Base-by-base conservation (phyloP, 2,329 filamentous ascomycete genomes). In the Stemphylium lycopersici region DNA sequence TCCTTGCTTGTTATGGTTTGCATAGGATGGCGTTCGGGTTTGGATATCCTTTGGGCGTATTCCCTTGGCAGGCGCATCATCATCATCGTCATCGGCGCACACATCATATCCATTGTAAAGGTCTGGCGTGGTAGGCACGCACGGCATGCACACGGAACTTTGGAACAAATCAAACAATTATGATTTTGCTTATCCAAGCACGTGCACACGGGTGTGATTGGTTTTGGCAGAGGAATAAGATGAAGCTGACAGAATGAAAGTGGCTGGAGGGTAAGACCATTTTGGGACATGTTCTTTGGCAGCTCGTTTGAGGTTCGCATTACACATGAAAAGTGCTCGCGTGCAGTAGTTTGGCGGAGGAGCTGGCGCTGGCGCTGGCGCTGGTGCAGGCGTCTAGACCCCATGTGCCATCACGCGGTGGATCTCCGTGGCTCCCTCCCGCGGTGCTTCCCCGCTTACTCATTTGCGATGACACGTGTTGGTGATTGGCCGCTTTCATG, bases 401-500 rank as follows among this genome's bases (percentile, higher is more conserved):
- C 40, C 20, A 45, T 41, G 16, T 40, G 24, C 10, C 31, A 49
- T 54, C 34, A 45, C 41, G 34, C 22, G 40, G 52, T 50, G 33
- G 47, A 55, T 56, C 51, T 47, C 41, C 42, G 3, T 36, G 33
- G 33, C 33, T 36, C 26, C 10, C 26, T 47, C 44, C 44, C 44
- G 39, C 32, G 34, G 33, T 47, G 41, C 43, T 53, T 42, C 24
- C 39, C 49, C 56, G 43, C 53, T 52, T 39, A 52, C 38, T 43
- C 41, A 39, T 41, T 20, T 39, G n/a, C 13, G 12, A 38, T 38
- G 52, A 51, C 58, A 55, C 49, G 58, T 49, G 52, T 39, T 49
- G 15, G 32, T 60, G 56, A 63, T 63, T 53, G 54, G 54, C 39
- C 42, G 48, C 33, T 42, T 22, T 4, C 39, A 31, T 34, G 56